Base-by-base conservation (phyloP, 768 basidiomycete genomes). In the Russula griseocarnosa region DNA sequence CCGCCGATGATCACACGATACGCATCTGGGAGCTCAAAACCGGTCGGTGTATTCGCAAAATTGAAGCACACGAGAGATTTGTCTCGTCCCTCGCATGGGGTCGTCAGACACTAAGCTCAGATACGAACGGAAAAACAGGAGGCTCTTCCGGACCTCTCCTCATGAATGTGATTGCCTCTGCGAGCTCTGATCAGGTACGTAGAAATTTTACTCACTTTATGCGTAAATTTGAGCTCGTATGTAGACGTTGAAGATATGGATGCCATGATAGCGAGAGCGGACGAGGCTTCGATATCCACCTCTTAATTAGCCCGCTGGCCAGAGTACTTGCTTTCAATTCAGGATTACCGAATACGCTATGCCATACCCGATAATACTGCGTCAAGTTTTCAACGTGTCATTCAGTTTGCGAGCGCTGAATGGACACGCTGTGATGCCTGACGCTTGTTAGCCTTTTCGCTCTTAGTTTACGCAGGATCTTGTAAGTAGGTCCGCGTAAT, bases 1-100 rank as follows among this genome's bases (percentile, higher is more conserved):
- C 81, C 0, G 80, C 81, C 7, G 84, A 85, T 73, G 84, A 85
- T 73, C 79, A 83, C 70, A 82, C 83, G 16, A 76, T 84, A 40
- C 79, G 81, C 18, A 76, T 84, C 0, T 85, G 84, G 84, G 84
- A 85, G 68, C 73, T 85, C 26, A 71, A 74, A 34, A 79, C 79
- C 6, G 84, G 84, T 3, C 75, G 83, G 42, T 83, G 83, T 68
- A 72, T 72, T 40, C 70, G 69, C 51, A 69, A 59, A 10, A 67
- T 69, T 18, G 68, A 69, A 38, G 68, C 68, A 16, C 68, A 69
- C 32, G 62, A 63, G 20, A 55, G 61, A 56, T 69, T 69, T 34
- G 68, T 69, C 28, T 52, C 66, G 26, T 69, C 58, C 14, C 47
- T 69, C 9, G 66, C 62, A 14, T 69, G 68, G 68, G 68, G 68